Evolutionary conservation across 495 filamentous ascomycete genomes (phyloP), one percentile per base, ranked within the genome.

Genomic region (Aspergillus cavernicola): DNA sequence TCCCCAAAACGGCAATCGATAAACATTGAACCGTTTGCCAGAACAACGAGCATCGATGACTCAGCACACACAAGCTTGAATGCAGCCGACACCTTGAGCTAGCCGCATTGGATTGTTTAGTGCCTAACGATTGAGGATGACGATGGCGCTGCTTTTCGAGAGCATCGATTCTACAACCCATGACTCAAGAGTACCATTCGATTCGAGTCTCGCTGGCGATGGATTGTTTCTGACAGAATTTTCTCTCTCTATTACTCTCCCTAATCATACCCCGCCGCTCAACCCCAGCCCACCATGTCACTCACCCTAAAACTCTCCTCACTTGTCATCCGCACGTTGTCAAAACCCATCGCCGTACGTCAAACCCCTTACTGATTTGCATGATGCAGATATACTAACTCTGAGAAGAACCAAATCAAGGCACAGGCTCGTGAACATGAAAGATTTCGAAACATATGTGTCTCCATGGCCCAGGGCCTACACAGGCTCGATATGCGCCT

Each of bases 401-500:
- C 22, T 22, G 13, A 18, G 11, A 67, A 98, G 93, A 96, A 90
- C 66, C 84, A 81, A 66, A 95, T 99, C 72, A 97, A 96, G 71
- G 79, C 77, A 20, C 92, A 97, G 78, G 95, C 93, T 13, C 88
- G 88, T 59, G 95, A 99, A 64, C 95, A 97, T 74, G 89, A 91
- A 40, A 77, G 84, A 15, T 99, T 97, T 72, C 88, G 95, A 15
- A 70, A 70, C n/a, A 22, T 83, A 33, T 89, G 86, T 64, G 70
- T 89, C 58, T 67, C 69, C 20, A 83, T 95, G 65, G 95, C 93
- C 22, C 93, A 99, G 58, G 67, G 77, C 6, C 85, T 99, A 29
- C 93, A 99, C 67, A 86, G 87, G 56, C 73, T 96, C 58, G 95
- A 97, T 66, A 97, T 99, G 92, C 85, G 89, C 16, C 76, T 96